These are phyloP conservation scores for Ciborinia camelliae DNA, from an alignment of 2,329 filamentous ascomycete genomes.

Conservation along the genomic window DNA sequence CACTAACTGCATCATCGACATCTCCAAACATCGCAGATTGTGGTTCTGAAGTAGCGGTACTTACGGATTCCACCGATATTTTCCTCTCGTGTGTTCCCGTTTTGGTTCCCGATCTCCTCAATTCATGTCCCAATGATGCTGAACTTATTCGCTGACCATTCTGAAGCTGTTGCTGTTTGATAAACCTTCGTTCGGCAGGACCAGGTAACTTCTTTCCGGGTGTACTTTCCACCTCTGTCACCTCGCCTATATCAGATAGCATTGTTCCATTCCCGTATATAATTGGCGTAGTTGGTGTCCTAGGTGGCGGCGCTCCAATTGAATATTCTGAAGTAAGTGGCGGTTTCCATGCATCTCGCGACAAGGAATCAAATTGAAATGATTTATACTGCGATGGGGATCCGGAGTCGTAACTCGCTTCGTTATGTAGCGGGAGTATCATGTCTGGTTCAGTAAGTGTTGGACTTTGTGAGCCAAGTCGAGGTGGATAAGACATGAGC, in stretches of 20 bases:
- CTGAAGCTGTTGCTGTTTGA: slow-evolving; percentile 28
- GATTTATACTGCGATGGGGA: slow-evolving; percentile 45
- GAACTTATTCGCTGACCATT: slow-evolving; percentile 42
- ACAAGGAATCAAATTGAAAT: slow-evolving; percentile 36
- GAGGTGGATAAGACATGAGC: slow-evolving; percentile 43
- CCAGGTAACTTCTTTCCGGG: slow-evolving; percentile 39
- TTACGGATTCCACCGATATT: slow-evolving; percentile 57
- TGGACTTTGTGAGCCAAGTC: slow-evolving; percentile 76
- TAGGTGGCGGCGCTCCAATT: slow-evolving; percentile 40
- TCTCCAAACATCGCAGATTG: slow-evolving; percentile 52
- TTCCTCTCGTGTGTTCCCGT: slow-evolving; percentile 48
- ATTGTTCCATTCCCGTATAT: slow-evolving; percentile 68
- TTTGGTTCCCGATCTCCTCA: slow-evolving; percentile 47
- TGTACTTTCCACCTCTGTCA: slow-evolving; percentile 52
- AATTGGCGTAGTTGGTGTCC: slow-evolving; percentile 57
- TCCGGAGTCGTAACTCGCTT: slow-evolving; percentile 48
- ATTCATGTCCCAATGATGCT: slow-evolving; percentile 45
- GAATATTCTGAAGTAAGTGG: slow-evolving; percentile 32
- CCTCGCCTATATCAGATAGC: slow-evolving; percentile 62
- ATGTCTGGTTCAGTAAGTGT: slow-evolving; percentile 92
- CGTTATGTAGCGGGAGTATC: slow-evolving; percentile 76
- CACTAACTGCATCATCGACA: slow-evolving; percentile 59
- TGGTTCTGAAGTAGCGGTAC: slow-evolving; percentile 54
- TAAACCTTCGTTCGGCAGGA: slow-evolving; percentile 33
- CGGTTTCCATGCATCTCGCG: slow-evolving; percentile 38